phyloP scores from a whole-genome alignment of 1,139 yeast genomes.

The Arxiozyma slooffiae region DNA sequence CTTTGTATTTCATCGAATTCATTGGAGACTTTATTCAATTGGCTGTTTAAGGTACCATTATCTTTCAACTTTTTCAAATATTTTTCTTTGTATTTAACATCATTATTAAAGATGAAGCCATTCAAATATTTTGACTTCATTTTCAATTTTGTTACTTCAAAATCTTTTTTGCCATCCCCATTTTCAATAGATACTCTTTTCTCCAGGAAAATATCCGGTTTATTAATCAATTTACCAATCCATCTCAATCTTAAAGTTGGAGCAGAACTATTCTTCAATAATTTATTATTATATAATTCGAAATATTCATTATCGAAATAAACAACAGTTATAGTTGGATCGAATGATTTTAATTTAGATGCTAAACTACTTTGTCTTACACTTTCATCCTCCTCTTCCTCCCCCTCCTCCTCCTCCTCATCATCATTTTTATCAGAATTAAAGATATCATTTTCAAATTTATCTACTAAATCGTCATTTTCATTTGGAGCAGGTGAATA shows the following conservation, averaged over 20 bases:
- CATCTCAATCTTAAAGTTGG: constrained; percentile 80
- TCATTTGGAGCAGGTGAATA: constrained; percentile 41
- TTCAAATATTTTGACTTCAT: constrained; percentile 73
- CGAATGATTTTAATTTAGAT: constrained; percentile 41
- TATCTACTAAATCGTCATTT: constrained; percentile 27
- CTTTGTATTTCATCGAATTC: constrained; percentile 52
- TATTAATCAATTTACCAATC: constrained; percentile 73
- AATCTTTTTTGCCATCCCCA: constrained; percentile 41
- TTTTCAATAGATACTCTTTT: constrained; percentile 60
- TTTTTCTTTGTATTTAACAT: constrained; percentile 38
- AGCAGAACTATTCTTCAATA: constrained; percentile 59
- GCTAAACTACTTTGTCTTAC: constrained; percentile 29
- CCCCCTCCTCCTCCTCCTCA: constrained; percentile 23
- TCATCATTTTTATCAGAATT: constrained; percentile 30
- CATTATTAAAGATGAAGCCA: constrained; percentile 45
- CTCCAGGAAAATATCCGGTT: constrained; percentile 72
- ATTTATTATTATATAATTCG: constrained; percentile 76
- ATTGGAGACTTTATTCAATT: constrained; percentile 43
- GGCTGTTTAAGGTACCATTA: constrained; percentile 42
- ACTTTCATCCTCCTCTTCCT: constrained; percentile 30
- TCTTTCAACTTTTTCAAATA: constrained; percentile 45
- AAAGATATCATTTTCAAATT: constrained; percentile 30
- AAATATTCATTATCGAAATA: constrained; percentile 81
- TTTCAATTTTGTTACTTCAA: constrained; percentile 41
- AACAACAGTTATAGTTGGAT: constrained; percentile 76